A percentile compares a stretch with the other conserved stretches of the same genome.
These are phyloP conservation scores for peach (Prunus persica) DNA, from an alignment of 306 rosid species.

Conservation along the genomic window Prunus_persica_NCBIv2 NC_034011.1:20014001-20014500, in stretches of 20 bases:
- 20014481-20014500: no score
- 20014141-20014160: not conserved
- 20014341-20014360: not conserved
- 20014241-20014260: not conserved
- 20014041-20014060: not conserved
- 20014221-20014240: not conserved
- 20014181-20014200: not conserved
- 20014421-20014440: no score
- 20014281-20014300: not conserved
- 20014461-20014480: no score
- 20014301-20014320: not conserved
- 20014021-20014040: not conserved
- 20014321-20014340: not conserved
- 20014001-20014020: not conserved
- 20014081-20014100: not conserved
- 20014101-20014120: not conserved
- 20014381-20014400: not conserved
- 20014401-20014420: not conserved
- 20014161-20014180: slow-evolving; percentile 7
- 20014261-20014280: not conserved
- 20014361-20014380: not conserved
- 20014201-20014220: slow-evolving; percentile 11
- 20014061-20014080: not conserved
- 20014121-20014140: slow-evolving; percentile 18
- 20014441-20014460: no score